Base-by-base conservation (phyloP, 257 asterid species). In the Ehretia macrophylla region DNA sequence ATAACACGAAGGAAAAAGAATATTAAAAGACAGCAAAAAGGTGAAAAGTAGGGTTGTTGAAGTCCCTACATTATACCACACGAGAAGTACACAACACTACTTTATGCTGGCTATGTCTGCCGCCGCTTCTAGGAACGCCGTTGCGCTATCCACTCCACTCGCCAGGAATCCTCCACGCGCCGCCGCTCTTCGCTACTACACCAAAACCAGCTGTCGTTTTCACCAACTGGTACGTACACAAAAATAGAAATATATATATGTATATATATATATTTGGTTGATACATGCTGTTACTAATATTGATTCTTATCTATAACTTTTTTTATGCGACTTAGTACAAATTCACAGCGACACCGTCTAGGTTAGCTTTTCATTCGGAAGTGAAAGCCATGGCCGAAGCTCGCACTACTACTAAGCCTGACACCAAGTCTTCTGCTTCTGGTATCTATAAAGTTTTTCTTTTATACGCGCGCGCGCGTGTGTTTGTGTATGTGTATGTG, bases 351-450 rank as follows among this genome's bases (percentile, higher is more conserved):
- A 19, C 74, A 17, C 63, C 72, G 70, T 51, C 5, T 59, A 75
- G 74, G 58, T 27, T 78, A 40, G 16, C 72, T 57, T 65, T 63
- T 64, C 69, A 60, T 59, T 76, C 86, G 20, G 13, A 52, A 52
- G 75, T 83, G 58, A 83, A 79, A 64, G 90, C 86, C 62, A 91
- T 88, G 98, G 86, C 90, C 10, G 95, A 82, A 66, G 72, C 83
- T 59, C 65, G 74, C 32, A 64, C 88, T 14, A 55, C 77, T 55
- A 66, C 81, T 17, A 63, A 65, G 45, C 72, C 75, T 10, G 81
- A 75, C 23, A 49, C 72, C 17, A 61, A 74, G 64, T 18, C 76
- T 10, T 61, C 77, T 32, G 58, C 68, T 74, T 71, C 79, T 54
- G 82, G 87, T 85, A 66, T 16, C 10, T 21, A 11, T n/a, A n/a